phyloP scores from a whole-genome alignment of 1,284 basidiomycete genomes.

The Ceratobasidium sp. region DNA sequence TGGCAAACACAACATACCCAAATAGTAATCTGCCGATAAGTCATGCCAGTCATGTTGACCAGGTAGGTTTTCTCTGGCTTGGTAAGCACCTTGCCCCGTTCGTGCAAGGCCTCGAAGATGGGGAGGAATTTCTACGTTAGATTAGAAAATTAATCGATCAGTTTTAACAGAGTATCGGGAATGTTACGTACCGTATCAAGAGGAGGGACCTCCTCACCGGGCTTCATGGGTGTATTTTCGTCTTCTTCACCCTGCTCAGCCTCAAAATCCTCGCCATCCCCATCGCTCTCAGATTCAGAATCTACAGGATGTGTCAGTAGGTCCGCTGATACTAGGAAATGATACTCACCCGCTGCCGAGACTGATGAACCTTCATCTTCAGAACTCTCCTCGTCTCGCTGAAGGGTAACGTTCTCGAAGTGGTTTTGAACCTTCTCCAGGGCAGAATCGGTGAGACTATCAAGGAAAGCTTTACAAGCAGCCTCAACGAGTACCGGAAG shows the following conservation, averaged over 20 bases:
- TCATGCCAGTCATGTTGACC: slow-evolving; percentile 45
- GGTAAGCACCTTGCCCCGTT: slow-evolving; percentile 35
- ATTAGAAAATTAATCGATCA: too few relatives aligned
- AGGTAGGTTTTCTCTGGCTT: slow-evolving; percentile 48
- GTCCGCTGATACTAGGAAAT: too few relatives aligned
- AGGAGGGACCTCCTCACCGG: slow-evolving; percentile 29
- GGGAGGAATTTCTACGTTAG: slow-evolving; percentile 39
- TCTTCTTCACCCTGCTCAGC: slow-evolving; percentile 12
- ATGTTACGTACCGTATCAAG: slow-evolving; percentile 23
- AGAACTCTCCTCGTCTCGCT: too few relatives aligned
- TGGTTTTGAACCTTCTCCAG: background rate
- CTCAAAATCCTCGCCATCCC: too few relatives aligned
- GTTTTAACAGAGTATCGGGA: too few relatives aligned
- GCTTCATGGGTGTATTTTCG: slow-evolving; percentile 29
- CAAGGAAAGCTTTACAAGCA: background rate
- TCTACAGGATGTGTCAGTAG: slow-evolving; percentile 7
- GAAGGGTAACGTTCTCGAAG: background rate
- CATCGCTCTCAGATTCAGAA: slow-evolving; percentile 14
- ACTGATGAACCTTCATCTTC: too few relatives aligned
- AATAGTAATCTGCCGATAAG: slow-evolving; percentile 48
- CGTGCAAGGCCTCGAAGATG: slow-evolving; percentile 36
- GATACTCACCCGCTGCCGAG: too few relatives aligned
- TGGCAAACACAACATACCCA: slow-evolving; percentile 45
- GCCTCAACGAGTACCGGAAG: background rate
- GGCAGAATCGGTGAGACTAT: background rate